phyloP scores from a whole-genome alignment of 2,329 filamentous ascomycete genomes.

The Aspergillus fijiensis region DNA sequence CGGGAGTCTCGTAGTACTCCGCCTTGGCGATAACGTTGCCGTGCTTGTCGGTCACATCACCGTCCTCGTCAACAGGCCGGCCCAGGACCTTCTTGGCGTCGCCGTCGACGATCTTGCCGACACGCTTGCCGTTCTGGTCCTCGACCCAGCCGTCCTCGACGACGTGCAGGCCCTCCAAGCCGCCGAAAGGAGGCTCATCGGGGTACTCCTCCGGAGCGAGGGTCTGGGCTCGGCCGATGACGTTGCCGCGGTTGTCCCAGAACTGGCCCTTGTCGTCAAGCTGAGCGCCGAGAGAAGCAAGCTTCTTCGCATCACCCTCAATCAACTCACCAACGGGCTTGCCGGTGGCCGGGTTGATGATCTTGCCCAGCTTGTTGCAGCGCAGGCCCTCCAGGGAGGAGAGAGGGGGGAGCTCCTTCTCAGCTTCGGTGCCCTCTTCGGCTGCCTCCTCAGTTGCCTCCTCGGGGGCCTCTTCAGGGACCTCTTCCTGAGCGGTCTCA shows the following conservation, averaged over 20 bases:
- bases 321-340: slow-evolving; percentile 57
- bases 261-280: slow-evolving; percentile 63
- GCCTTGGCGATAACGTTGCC: slow-evolving; percentile 63
- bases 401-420: slow-evolving; percentile 35
- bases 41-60: slow-evolving; percentile 61
- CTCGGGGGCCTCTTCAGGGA: slow-evolving; percentile 22
- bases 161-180: slow-evolving; percentile 49
- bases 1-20: slow-evolving; percentile 50
- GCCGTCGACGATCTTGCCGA: slow-evolving; percentile 56
- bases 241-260: slow-evolving; percentile 62
- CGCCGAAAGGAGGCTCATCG: slow-evolving; percentile 45
- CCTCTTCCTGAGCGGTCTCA: slow-evolving; percentile 33
- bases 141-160: slow-evolving; percentile 50
- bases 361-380: slow-evolving; percentile 47
- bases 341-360: slow-evolving; percentile 42
- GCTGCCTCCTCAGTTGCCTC: slow-evolving; percentile 11
- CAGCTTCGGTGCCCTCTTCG: slow-evolving; percentile 26
- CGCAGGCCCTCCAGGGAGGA: slow-evolving; percentile 41
- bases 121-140: slow-evolving; percentile 49
- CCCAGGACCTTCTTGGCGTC: slow-evolving; percentile 61
- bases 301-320: slow-evolving; percentile 65
- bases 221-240: slow-evolving; percentile 60
- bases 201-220: slow-evolving; percentile 41
- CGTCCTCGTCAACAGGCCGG: slow-evolving; percentile 60
- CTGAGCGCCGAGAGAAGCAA: slow-evolving; percentile 41